Percentiles rank a stretch among this genome's conserved stretches.
Conservation (phyloP, 164 flowering plant genomes). For the Buxus sempervirens region DNA sequence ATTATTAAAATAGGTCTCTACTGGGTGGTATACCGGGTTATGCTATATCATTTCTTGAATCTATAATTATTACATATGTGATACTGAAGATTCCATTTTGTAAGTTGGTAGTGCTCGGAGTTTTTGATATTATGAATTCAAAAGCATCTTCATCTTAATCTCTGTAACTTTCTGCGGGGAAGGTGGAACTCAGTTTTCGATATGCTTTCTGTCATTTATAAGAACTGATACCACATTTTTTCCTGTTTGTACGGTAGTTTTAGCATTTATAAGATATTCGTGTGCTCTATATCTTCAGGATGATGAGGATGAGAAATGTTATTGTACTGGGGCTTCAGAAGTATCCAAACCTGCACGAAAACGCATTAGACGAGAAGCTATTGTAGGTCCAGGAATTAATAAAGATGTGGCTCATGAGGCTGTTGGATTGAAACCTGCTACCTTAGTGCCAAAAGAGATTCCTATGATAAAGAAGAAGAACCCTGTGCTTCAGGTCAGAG, state of each 20-base stretch:
- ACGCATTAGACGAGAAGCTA: slow-evolving; percentile 56
- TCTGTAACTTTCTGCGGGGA: neutral
- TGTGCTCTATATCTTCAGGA: slow-evolving; percentile 25
- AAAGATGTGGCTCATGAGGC: slow-evolving; percentile 88
- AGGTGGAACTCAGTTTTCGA: too few species aligned
- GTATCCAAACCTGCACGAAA: slow-evolving; percentile 31
- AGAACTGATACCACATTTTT: neutral
- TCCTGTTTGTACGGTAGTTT: neutral
- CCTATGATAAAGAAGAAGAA: slow-evolving; percentile 86
- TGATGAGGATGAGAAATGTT: slow-evolving; percentile 26
- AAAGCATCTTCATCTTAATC: neutral
- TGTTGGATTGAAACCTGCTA: slow-evolving; percentile 77
- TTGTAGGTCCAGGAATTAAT: slow-evolving; percentile 91
- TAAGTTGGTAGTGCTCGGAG: neutral
- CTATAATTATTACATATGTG: neutral
- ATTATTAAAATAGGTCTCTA: too few species aligned
- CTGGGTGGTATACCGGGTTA: too few species aligned
- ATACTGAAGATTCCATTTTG: neutral
- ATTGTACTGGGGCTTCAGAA: slow-evolving; percentile 14
- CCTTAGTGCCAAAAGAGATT: slow-evolving; percentile 82
- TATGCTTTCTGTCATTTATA: neutral
- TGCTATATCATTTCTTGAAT: too few species aligned
- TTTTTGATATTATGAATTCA: neutral
- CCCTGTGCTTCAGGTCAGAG: slow-evolving; percentile 66
- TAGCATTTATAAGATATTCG: neutral